Conservation (phyloP, 2,329 filamentous ascomycete genomes). For the Graphiopsis chlorocephala region DNA sequence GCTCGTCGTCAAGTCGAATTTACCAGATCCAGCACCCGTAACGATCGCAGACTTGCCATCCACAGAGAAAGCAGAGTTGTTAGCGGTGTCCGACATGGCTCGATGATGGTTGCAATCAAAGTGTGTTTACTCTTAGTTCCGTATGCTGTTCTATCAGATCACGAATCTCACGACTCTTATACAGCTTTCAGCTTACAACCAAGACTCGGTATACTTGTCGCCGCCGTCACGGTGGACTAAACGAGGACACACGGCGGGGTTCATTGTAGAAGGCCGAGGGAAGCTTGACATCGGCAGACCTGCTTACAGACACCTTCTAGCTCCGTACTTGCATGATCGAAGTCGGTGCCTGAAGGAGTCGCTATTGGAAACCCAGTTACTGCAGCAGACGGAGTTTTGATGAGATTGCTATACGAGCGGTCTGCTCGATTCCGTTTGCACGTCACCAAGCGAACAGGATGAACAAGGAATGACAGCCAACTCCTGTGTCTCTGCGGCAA, state of each 20-base stretch:
- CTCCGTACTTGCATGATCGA: neutral
- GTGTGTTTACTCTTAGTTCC: neutral
- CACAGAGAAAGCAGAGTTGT: conserved; percentile 33
- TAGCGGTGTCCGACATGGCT: neutral
- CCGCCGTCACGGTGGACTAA: neutral
- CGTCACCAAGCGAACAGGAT: neutral
- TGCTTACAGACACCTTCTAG: neutral
- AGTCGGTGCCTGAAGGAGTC: conserved; percentile 1
- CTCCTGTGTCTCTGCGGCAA: neutral
- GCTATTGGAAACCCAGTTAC: neutral
- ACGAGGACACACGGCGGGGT: conserved; percentile 1
- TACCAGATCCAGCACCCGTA: conserved; percentile 46
- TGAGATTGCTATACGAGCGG: neutral
- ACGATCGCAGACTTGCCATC: conserved; percentile 42
- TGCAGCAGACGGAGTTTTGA: neutral
- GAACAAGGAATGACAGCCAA: neutral
- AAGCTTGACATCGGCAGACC: neutral
- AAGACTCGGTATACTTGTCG: conserved; percentile 5
- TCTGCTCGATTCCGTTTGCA: neutral
- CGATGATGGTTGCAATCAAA: neutral
- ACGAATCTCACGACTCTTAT: neutral
- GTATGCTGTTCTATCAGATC: neutral
- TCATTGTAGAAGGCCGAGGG: neutral
- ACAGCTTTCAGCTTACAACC: neutral
- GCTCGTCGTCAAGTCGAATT: neutral